Base-by-base conservation (phyloP, 805 yeast genomes). In the Dipodascus albidus region DNA sequence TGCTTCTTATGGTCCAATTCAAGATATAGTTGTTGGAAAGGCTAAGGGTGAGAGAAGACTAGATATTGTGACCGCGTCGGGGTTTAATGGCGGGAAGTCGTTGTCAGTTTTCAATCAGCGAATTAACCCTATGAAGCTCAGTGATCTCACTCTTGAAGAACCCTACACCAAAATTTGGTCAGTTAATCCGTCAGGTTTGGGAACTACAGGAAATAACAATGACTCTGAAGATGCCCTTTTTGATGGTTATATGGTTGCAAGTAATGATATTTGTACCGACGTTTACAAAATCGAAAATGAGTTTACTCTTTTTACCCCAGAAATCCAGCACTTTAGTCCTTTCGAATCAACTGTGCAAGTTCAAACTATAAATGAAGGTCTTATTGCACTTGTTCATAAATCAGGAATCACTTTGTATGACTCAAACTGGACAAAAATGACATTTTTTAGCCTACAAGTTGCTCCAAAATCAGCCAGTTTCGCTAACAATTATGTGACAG, bases 301-400 rank as follows among this genome's bases (percentile, higher is more conserved):
- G 23, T 85, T 83, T 64, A 77, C 82, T 38, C 74, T 83, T 50
- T 70, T 83, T 52, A 79, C 77, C 50, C 74, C 82, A 33, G 52
- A 50, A 3, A 47, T 38, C 17, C 17, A 38, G n/a, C 17, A 38
- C 9, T 38, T 38, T 19, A n/a, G 20, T 14, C 47, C 14, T 9
- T 22, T n/a, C n/a, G 20, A n/a, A 17, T 8, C 44, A 14, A 38
- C 44, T 6, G 44, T 38, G 8, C 44, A 38, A 38, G 44, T 38
- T 6, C 44, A 38, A 4, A 38, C 44, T 4, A 8, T 38, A n/a
- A n/a, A 14, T 38, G 44, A 38, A 38, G 44, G 44, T 11, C 75
- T 79, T 59, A 80, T 87, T 38, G 76, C 88, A 17, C 96, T 89
- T 64, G 80, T 87, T 1, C 82, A 93, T 1, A 79, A 85, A 0